Evolutionary conservation across 441 rosid species (phyloP).

Genomic region (Pelargonium fulgidum): DNA sequence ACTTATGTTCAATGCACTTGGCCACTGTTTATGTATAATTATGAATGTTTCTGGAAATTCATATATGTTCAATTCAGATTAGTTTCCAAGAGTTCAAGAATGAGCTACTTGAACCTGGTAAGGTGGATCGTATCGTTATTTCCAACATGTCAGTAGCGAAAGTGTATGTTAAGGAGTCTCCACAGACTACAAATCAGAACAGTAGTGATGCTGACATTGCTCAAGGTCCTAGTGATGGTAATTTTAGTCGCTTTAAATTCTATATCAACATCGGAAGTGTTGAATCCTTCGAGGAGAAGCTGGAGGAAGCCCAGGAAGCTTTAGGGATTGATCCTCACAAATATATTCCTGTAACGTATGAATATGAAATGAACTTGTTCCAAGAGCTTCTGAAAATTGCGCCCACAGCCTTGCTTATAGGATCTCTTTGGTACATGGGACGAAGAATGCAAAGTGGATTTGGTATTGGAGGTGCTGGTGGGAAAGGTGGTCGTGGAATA

Average conservation of each 20-base stretch:
- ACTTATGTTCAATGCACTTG: too few relatives aligned
- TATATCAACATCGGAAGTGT: slow-evolving; percentile 52
- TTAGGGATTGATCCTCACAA: slow-evolving; percentile 48
- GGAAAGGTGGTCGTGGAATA: slow-evolving; percentile 51
- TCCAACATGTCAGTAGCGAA: slow-evolving; percentile 64
- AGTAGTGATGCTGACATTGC: slow-evolving; percentile 24
- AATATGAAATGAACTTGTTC: slow-evolving; percentile 42
- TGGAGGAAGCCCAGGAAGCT: slow-evolving; percentile 57
- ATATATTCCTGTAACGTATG: slow-evolving; percentile 45
- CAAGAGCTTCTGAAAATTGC: slow-evolving; percentile 42
- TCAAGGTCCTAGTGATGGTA: slow-evolving; percentile 26
- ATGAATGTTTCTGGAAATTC: slow-evolving; percentile 10
- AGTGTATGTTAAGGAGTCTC: slow-evolving; percentile 40
- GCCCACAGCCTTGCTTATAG: slow-evolving; percentile 44
- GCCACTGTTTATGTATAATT: neutral
- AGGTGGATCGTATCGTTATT: slow-evolving; percentile 53
- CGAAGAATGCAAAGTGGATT: slow-evolving; percentile 43
- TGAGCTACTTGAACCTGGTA: slow-evolving; percentile 60
- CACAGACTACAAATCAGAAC: slow-evolving; percentile 25
- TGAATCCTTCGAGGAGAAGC: slow-evolving; percentile 63
- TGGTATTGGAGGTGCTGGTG: slow-evolving; percentile 56
- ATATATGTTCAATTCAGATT: slow-evolving; percentile 35
- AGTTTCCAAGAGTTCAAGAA: slow-evolving; percentile 71
- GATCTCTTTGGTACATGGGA: slow-evolving; percentile 41
- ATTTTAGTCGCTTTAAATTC: slow-evolving; percentile 38